Base-by-base conservation (phyloP, 805 yeast species). In the Pichia pseudocactophila region DNA sequence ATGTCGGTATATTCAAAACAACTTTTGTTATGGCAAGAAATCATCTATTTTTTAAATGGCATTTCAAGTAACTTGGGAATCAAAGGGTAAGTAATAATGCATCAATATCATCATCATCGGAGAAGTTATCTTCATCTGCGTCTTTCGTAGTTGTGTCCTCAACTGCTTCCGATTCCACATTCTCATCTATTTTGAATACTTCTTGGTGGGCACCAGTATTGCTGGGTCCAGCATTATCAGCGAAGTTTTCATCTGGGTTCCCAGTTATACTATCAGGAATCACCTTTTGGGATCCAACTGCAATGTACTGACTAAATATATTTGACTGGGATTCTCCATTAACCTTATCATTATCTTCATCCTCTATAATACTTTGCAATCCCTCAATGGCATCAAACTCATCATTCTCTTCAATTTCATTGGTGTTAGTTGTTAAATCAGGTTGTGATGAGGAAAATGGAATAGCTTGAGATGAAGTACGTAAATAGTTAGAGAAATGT, bases 401-500 rank as follows among this genome's bases (percentile, higher is more conserved):
- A 19, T 13, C n/a, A 8, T 17, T 9, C 10, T 30, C 36, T 7
- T 16, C 16, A 10, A 16, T 25, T 39, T 31, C 36, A 32, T 28
- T 33, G 8, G 19, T 32, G n/a, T 30, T 15, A 17, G 19, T 18
- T 18, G n/a, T 34, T 6, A 19, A 26, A 15, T 28, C 34, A 13
- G 28, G 11, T 33, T 30, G 15, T 8, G 17, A 18, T 32, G 40
- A 11, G 30, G 28, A 13, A 30, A 43, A 25, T n/a, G 36, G 41
- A 18, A 30, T 5, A 7, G 43, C 45, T 36, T 47, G 50, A 3
- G 50, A 48, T 12, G 49, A 48, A 5, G 49, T 41, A 18, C 40
- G 45, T 17, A 45, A 25, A 37, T 37, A 38, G 7, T 44, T 43
- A 4, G 51, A 48, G 16, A 45, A 48, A 26, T 31, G 28, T 15